Conservation (phyloP, 495 filamentous ascomycete species). For the Talaromyces trachyspermus region DNA sequence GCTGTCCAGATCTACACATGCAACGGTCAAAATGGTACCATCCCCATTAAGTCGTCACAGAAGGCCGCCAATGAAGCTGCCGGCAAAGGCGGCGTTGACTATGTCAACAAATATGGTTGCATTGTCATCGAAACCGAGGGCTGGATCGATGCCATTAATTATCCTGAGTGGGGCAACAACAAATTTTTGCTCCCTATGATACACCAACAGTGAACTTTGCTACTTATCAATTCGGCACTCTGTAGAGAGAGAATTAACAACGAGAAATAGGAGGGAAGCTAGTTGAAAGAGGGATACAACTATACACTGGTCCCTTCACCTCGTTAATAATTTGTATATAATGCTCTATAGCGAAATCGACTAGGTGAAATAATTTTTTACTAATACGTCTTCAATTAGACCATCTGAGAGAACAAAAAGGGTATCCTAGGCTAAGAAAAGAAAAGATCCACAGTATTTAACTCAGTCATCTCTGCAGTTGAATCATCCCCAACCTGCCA, state of each 20-base stretch:
- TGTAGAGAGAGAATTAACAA: neutral
- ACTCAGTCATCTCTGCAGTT: neutral
- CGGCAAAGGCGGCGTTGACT: conserved; percentile 30
- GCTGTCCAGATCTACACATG: conserved; percentile 76
- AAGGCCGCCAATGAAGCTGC: conserved; percentile 39
- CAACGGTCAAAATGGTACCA: conserved; percentile 61
- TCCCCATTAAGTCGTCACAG: conserved; percentile 46
- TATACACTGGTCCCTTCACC: too few relatives aligned
- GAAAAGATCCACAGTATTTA: neutral
- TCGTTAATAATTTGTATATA: conserved; percentile 9
- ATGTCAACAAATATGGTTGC: conserved; percentile 59
- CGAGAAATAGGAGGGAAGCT: too few relatives aligned
- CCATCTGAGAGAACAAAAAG: neutral
- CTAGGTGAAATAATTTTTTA: neutral
- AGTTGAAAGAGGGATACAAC: too few relatives aligned
- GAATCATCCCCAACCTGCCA: conserved; percentile 66
- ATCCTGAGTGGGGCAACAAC: conserved; percentile 67
- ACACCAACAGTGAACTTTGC: conserved; percentile 58
- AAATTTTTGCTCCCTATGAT: conserved; percentile 57
- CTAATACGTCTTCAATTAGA: neutral
- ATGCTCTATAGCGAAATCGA: neutral
- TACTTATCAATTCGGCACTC: conserved; percentile 52
- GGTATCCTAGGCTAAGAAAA: conserved; percentile 13
- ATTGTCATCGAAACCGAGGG: conserved; percentile 55
- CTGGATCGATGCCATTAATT: conserved; percentile 77